Evolutionary conservation across 1,284 basidiomycete genomes (phyloP), one percentile per base, ranked within the genome.

Genomic region (Thecaphora frezii): DNA sequence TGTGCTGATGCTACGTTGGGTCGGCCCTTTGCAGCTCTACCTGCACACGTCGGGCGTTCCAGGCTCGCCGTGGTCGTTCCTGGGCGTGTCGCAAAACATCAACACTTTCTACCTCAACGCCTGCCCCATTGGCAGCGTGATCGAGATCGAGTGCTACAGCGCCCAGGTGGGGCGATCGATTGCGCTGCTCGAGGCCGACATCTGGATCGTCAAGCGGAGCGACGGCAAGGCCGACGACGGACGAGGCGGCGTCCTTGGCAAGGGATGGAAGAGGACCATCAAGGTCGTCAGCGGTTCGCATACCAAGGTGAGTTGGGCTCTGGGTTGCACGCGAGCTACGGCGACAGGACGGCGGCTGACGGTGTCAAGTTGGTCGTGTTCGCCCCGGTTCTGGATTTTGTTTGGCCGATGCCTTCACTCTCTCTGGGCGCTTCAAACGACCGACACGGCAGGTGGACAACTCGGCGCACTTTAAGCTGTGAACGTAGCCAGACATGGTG

Each of bases 31-130:
- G 5, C 45, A 51, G 48, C 44, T 66, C 37, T 63, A 51, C 12
- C 51, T 69, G 25, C 72, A 74, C 44, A 64, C 66, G 3, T 54
- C 60, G 5, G 69, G 67, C n/a, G 51, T 51, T 10, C 43, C 44
- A 16, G 66, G 58, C 2, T 44, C 55, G 30, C 72, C 72, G 0
- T 77, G 75, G 75, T 54, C 62, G 28, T 65, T 66, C 58, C 60
- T 74, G n/a, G 75, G 75, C 44, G 72, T 77, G 13, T 69, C 73
- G 42, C 69, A 74, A 40, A 68, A 69, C 44, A 58, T 77, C 43
- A 66, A 54, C n/a, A 61, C 74, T 18, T 46, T 74, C 36, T 77
- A 75, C 44, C 58, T 74, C 23, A 63, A 65, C 21, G 71, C 73
- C 9, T 61, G 60, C 14, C 66, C 59, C n/a, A 48, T 77, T 14